Evolutionary conservation across 2,329 filamentous ascomycete genomes (phyloP).

Genomic region (Aspergillus novoparasiticus): DNA sequence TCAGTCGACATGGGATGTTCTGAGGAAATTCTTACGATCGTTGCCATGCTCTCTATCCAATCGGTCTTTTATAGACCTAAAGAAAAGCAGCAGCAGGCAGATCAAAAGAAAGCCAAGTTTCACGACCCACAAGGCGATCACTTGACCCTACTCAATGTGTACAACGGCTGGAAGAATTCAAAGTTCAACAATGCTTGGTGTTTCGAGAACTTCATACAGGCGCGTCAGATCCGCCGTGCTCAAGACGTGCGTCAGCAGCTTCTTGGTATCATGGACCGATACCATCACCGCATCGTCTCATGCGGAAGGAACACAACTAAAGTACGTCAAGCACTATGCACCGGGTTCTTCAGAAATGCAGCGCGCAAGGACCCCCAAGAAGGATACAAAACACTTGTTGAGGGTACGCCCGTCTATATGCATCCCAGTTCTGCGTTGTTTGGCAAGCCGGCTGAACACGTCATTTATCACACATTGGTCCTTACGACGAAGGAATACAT

Average conservation of each 20-base stretch:
- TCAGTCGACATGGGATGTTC: constrained; percentile 86
- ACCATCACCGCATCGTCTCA: constrained; percentile 77
- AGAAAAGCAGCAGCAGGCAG: constrained; percentile 93
- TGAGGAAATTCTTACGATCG: constrained; percentile 91
- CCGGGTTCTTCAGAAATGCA: constrained; percentile 93
- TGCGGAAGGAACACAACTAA: constrained; percentile 86
- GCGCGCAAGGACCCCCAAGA: constrained; percentile 95
- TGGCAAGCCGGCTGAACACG: constrained; percentile 94
- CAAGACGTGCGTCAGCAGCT: constrained; percentile 93
- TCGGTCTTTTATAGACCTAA: constrained; percentile 94
- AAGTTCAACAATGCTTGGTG: constrained; percentile 88
- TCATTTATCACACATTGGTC: constrained; percentile 74
- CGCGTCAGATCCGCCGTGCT: constrained; percentile 81
- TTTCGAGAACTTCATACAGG: constrained; percentile 97
- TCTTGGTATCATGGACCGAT: constrained; percentile 89
- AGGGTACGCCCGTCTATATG: constrained; percentile 91
- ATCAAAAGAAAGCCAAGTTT: constrained; percentile 97
- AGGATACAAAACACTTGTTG: constrained; percentile 95
- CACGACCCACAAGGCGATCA: constrained; percentile 95
- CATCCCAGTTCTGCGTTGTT: constrained; percentile 91
- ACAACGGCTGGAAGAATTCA: constrained; percentile 91
- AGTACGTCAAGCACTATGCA: constrained; percentile 85
- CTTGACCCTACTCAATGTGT: constrained; percentile 91
- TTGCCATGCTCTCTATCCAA: constrained; percentile 87
- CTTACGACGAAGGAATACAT: constrained; percentile 86